These are phyloP conservation scores for Taiozyma onychis DNA, from an alignment of 1,139 yeast genomes.

Conservation along the genomic window DNA sequence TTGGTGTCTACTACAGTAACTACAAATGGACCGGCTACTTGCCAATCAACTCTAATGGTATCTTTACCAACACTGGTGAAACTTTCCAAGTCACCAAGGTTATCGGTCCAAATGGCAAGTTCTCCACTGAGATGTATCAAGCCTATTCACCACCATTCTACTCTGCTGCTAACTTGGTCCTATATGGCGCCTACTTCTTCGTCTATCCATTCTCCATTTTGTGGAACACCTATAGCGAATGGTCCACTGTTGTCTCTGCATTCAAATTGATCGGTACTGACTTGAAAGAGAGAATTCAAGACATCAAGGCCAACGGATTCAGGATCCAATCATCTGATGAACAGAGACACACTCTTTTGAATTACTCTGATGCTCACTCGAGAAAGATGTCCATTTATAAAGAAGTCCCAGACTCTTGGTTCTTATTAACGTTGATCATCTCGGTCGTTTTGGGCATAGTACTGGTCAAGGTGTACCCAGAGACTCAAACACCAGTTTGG, in stretches of 20 bases:
- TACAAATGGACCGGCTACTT: constrained; percentile 45
- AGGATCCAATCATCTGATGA: neutral
- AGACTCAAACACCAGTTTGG: constrained; percentile 39
- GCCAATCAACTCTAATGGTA: constrained; percentile 38
- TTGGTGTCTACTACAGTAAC: constrained; percentile 46
- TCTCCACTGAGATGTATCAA: constrained; percentile 30
- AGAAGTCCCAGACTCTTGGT: constrained; percentile 65
- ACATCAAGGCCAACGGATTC: neutral
- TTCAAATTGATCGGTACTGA: neutral
- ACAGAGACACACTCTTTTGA: neutral
- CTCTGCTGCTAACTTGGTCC: constrained; percentile 49
- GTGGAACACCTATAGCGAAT: constrained; percentile 32
- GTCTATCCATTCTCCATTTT: constrained; percentile 51
- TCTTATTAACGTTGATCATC: constrained; percentile 38
- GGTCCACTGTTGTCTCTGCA: constrained; percentile 20
- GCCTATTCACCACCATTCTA: constrained; percentile 52
- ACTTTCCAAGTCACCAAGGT: constrained; percentile 28
- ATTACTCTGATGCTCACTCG: constrained; percentile 44
- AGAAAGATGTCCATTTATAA: constrained; percentile 48
- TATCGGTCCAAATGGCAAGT: neutral
- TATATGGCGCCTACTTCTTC: constrained; percentile 53
- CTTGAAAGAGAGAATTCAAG: neutral
- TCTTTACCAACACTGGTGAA: constrained; percentile 42
- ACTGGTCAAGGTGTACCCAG: constrained; percentile 41
- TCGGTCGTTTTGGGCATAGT: constrained; percentile 46